Evolutionary conservation across 805 yeast genomes (phyloP).

Genomic region (Zygotorulaspora danielsina): DNA sequence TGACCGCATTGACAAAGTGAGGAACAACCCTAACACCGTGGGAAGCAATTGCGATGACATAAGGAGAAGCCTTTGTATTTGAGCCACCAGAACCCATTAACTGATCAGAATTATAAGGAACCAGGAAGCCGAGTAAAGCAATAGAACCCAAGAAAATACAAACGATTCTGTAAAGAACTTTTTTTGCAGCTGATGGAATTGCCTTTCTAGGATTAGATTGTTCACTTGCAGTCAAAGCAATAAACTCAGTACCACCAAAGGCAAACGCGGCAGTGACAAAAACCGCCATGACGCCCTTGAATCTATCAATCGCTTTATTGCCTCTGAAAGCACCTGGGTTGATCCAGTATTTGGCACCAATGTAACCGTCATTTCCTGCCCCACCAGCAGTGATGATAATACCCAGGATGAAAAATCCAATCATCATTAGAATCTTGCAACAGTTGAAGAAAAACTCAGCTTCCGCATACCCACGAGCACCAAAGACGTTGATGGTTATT

Average conservation of each 20-base stretch:
- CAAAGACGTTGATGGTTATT: constrained; percentile 47
- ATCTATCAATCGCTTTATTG: constrained; percentile 37
- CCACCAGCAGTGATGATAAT: constrained; percentile 55
- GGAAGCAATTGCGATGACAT: constrained; percentile 62
- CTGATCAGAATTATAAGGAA: constrained; percentile 53
- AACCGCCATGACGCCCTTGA: constrained; percentile 61
- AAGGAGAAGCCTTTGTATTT: constrained; percentile 64
- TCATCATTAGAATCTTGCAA: constrained; percentile 53
- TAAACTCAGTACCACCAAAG: constrained; percentile 61
- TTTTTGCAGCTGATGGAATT: constrained; percentile 65
- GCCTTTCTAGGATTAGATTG: constrained; percentile 56
- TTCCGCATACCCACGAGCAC: constrained; percentile 60
- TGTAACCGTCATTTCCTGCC: constrained; percentile 48
- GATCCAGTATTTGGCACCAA: constrained; percentile 57
- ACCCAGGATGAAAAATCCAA: constrained; percentile 59
- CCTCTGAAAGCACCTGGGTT: constrained; percentile 60
- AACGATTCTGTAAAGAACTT: constrained; percentile 63
- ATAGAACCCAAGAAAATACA: constrained; percentile 53
- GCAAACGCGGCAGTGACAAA: constrained; percentile 67
- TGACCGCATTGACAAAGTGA: constrained; percentile 61
- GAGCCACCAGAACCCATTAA: constrained; percentile 45
- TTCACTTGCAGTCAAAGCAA: constrained; percentile 70
- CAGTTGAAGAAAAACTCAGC: constrained; percentile 60
- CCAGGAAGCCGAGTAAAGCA: constrained; percentile 52
- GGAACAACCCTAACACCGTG: constrained; percentile 54